Conservation (phyloP, 441 rosid genomes). For the Euphorbia schlechtendalii region DNA sequence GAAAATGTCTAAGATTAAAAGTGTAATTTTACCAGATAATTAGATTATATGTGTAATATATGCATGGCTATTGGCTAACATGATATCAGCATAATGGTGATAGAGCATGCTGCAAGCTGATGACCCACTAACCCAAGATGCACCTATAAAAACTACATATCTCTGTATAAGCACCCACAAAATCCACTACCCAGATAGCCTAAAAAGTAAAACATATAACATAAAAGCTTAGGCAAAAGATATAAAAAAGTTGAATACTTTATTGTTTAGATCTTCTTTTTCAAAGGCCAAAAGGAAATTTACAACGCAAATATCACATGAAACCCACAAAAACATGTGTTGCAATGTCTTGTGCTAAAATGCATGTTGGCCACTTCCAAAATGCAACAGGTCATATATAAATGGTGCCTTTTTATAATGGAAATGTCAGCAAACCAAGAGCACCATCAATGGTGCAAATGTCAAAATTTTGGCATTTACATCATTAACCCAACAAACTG, state of each 20-base stretch:
- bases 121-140: slow-evolving; percentile 16
- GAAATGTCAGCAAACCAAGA: slow-evolving; percentile 16
- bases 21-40: slow-evolving; percentile 20
- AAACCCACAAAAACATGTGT: no score
- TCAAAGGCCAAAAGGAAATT: slow-evolving; percentile 27
- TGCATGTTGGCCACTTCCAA: slow-evolving; percentile 23
- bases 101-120: no score
- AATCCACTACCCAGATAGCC: slow-evolving; percentile 18
- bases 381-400: slow-evolving; percentile 1
- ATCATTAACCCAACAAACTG: slow-evolving; percentile 25
- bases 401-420: not conserved
- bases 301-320: no score
- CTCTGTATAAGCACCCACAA: no score
- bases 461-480: slow-evolving; percentile 3
- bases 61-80: slow-evolving; percentile 23
- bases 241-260: not conserved
- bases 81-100: slow-evolving; percentile 20
- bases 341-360: no score
- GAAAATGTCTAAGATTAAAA: no score
- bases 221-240: not conserved
- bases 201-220: slow-evolving; percentile 8
- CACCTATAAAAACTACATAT: no score
- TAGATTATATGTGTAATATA: slow-evolving; percentile 13
- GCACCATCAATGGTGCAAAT: slow-evolving; percentile 24
- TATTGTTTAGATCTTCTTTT: slow-evolving; percentile 29